Evolutionary conservation across 2,329 filamentous ascomycete genomes (phyloP).

Genomic region (Xylariaceae sp.): DNA sequence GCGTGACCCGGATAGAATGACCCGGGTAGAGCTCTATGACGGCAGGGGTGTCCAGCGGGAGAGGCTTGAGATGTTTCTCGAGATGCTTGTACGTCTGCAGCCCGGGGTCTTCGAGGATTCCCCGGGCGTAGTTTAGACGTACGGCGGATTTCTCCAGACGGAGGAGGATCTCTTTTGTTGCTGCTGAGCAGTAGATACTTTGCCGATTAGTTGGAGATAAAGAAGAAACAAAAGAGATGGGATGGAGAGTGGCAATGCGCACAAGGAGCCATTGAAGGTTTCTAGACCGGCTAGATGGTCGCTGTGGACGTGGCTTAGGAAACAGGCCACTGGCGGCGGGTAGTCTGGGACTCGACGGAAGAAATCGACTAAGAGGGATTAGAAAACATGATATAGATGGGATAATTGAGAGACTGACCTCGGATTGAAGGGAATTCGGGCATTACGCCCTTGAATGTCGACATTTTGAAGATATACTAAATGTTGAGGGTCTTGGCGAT

Average conservation of each 20-base stretch:
- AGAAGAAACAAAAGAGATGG: not conserved
- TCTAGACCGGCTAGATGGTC: conserved; percentile 83
- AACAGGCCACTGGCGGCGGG: conserved; percentile 69
- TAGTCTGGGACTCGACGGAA: conserved; percentile 55
- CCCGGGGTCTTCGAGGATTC: conserved; percentile 64
- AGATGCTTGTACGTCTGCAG: conserved; percentile 73
- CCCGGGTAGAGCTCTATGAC: conserved; percentile 66
- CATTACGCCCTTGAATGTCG: conserved; percentile 68
- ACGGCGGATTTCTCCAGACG: conserved; percentile 73
- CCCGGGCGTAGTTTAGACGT: conserved; percentile 73
- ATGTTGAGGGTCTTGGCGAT: not conserved
- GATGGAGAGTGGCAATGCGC: conserved; percentile 17
- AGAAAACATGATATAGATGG: not conserved
- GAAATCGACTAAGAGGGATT: conserved; percentile 60
- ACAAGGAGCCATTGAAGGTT: conserved; percentile 69
- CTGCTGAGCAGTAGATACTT: conserved; percentile 79
- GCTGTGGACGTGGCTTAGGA: conserved; percentile 87
- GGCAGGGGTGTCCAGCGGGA: conserved; percentile 77
- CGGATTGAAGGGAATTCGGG: conserved; percentile 74
- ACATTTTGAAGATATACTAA: conserved; percentile 49
- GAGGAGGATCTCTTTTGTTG: conserved; percentile 74
- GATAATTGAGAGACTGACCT: conserved; percentile 38
- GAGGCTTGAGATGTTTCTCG: conserved; percentile 64
- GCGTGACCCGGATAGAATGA: conserved; percentile 67
- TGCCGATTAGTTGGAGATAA: not conserved